Conservation (phyloP, 805 yeast species). For the Monosporozyma yasuniensis region DNA sequence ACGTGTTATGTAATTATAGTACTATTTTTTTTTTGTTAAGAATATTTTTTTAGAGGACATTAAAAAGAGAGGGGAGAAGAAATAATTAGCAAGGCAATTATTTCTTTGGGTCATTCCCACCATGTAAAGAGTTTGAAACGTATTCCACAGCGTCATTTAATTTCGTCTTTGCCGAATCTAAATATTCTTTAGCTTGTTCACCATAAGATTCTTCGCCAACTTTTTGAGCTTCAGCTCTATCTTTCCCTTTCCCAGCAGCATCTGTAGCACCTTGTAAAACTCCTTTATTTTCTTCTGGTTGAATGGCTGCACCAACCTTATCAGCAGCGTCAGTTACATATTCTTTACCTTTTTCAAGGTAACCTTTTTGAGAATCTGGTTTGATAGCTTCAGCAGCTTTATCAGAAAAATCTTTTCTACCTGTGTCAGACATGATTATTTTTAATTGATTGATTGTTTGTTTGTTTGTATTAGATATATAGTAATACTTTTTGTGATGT, state of each 20-base stretch:
- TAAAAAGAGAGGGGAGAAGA: background rate
- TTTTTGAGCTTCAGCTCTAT: constrained; percentile 32
- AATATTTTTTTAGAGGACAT: too few species aligned
- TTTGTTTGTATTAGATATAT: background rate
- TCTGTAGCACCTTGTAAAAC: constrained; percentile 61
- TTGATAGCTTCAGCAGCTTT: constrained; percentile 57
- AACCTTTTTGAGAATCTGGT: constrained; percentile 63
- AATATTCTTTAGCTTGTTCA: constrained; percentile 51
- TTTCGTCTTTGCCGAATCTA: constrained; percentile 47
- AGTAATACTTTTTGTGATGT: background rate
- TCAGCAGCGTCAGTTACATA: constrained; percentile 57
- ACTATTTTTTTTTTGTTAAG: too few species aligned
- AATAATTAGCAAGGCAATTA: background rate
- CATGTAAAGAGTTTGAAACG: constrained; percentile 43
- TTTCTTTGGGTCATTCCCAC: constrained; percentile 34
- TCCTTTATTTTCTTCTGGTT: constrained; percentile 64
- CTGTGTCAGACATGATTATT: constrained; percentile 39
- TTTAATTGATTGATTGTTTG: background rate
- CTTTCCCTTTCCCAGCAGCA: constrained; percentile 45
- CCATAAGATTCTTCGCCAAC: constrained; percentile 37
- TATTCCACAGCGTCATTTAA: constrained; percentile 37
- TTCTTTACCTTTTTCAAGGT: constrained; percentile 63
- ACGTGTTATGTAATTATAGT: too few species aligned
- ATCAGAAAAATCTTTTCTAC: constrained; percentile 69
- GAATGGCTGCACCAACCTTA: constrained; percentile 46